Conservation (phyloP, 306 rosid species). For the Begonia loranthoides region DNA sequence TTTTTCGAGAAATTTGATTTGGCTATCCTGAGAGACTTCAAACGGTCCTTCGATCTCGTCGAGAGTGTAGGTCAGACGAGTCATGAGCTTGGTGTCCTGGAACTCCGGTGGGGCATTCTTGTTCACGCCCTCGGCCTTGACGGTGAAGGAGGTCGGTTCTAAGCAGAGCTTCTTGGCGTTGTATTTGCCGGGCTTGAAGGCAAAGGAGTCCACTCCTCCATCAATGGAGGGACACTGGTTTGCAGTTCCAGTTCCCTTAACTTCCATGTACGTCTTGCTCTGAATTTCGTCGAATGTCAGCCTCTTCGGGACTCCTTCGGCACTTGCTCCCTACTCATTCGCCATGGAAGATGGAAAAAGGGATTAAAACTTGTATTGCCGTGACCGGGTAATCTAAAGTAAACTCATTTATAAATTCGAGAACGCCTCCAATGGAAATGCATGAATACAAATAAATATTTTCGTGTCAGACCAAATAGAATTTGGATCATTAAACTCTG, state of each 20-base stretch:
- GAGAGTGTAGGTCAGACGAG: constrained; percentile 88
- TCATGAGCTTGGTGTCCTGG: constrained; percentile 97
- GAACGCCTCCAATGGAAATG: no score
- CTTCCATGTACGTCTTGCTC: constrained; percentile 90
- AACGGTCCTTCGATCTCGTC: constrained; percentile 96
- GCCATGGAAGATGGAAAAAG: background rate
- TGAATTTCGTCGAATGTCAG: constrained; percentile 88
- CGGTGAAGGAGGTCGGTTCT: constrained; percentile 94
- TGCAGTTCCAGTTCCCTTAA: constrained; percentile 85
- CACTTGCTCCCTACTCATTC: constrained; percentile 64
- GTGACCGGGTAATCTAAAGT: no score
- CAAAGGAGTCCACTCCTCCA: constrained; percentile 63
- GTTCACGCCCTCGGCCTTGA: constrained; percentile 75
- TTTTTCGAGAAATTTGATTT: constrained; percentile 71
- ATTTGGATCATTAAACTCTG: no score
- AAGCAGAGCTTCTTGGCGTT: constrained; percentile 62
- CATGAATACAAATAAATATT: no score
- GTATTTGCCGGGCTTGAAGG: constrained; percentile 83
- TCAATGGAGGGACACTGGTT: constrained; percentile 95
- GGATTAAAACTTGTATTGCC: no score
- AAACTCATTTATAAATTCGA: no score
- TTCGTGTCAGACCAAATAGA: no score
- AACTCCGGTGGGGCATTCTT: constrained; percentile 75
- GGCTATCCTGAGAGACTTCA: constrained; percentile 56
- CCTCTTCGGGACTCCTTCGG: constrained; percentile 79